Evolutionary conservation across 2,329 filamentous ascomycete species (phyloP).

Genomic region (Coniochaeta ligniaria): DNA sequence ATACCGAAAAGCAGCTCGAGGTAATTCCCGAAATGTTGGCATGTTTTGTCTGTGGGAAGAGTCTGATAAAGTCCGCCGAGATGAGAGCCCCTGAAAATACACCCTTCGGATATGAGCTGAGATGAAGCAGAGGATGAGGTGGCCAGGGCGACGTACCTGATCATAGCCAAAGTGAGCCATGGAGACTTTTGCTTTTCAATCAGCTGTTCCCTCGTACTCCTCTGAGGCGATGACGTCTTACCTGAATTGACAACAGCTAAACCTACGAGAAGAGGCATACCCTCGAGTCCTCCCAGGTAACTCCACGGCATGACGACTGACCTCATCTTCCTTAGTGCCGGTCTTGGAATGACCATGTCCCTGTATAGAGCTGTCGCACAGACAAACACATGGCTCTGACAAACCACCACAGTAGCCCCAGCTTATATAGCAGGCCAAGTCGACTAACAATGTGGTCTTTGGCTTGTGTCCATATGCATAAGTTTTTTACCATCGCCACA

Average conservation of each 20-base stretch:
- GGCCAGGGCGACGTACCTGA: neutral
- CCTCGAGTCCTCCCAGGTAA: neutral
- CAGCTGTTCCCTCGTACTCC: neutral
- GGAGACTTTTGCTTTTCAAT: neutral
- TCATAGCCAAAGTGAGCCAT: constrained; percentile 9
- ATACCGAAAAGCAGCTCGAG: constrained; percentile 34
- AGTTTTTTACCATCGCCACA: neutral
- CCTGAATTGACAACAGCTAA: neutral
- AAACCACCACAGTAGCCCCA: neutral
- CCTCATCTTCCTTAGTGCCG: neutral
- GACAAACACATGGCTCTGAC: neutral
- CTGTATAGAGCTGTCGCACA: neutral
- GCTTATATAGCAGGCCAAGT: neutral
- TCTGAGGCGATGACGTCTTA: neutral
- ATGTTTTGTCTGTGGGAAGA: constrained; percentile 28
- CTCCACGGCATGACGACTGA: neutral
- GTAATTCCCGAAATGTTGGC: constrained; percentile 34
- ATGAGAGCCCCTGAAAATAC: constrained; percentile 35
- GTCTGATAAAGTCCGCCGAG: constrained; percentile 28
- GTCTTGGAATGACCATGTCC: neutral
- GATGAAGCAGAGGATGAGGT: neutral
- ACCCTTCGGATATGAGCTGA: constrained; percentile 16
- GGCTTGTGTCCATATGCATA: neutral
- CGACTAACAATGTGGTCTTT: neutral
- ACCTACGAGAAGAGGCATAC: neutral